Base-by-base conservation (phyloP, 2,329 filamentous ascomycete species). In the Metarhizium brunneum region DNA sequence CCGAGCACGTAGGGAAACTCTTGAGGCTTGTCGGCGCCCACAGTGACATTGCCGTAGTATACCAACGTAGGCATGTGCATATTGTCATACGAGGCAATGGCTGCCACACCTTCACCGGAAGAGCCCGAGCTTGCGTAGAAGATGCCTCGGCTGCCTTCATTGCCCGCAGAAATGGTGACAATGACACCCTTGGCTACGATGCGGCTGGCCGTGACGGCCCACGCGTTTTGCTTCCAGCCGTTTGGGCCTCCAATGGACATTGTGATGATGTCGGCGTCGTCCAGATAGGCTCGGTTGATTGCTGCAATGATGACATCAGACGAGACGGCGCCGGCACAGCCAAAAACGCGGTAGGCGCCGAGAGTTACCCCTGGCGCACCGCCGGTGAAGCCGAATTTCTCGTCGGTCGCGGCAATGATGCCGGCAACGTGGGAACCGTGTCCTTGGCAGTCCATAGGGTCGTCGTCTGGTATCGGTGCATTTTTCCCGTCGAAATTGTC, bases 381-480 rank as follows among this genome's bases (percentile, higher is more conserved):
- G 4, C 57, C 57, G 5, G 43, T 45, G 16, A 58, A 58, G 18
- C 54, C 54, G 4, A 47, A n/a, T 13, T 43, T 16, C 29, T 56
- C 52, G 13, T 30, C 40, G 42, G 47, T 51, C 2, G 58, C 58
- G 1, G 77, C 60, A 29, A 62, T 54, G n/a, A 63, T 62, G 29
- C 61, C 62, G 0, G 61, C 54, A 36, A 63, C 58, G 40, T 64
- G 64, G 6, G 63, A 64, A 8, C 64, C 64, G 54, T 66, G 64
- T 2, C 82, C 82, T 2, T 65, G 68, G 61, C 80, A 82, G 59
- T 79, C 78, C 62, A 79, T 78, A 2, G 82, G 82, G 59, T 82
- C 78, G 3, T 67, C 52, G 59, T 78, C 77, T 1, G 78, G 77
- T 0, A 68, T 58, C 8, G 73, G 72, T 1, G 63, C 68, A 58